Conservation (phyloP, 352 stramenopile genomes). For the Pythium aphanidermatum region DNA sequence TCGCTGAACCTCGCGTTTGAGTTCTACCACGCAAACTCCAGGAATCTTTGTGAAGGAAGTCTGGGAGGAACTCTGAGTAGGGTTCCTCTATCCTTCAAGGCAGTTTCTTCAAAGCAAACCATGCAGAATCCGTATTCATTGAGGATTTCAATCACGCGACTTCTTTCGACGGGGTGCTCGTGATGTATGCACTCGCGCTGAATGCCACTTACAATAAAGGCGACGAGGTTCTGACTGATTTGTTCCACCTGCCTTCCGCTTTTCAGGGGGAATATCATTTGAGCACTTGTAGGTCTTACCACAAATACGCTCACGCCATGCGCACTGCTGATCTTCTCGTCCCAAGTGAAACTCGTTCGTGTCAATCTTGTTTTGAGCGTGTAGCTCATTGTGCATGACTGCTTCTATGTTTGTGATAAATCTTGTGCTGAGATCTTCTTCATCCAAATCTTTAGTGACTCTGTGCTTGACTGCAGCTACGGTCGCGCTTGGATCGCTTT, state of each 20-base stretch:
- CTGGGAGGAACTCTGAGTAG: constrained; percentile 37
- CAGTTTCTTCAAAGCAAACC: constrained; percentile 47
- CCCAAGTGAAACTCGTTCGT: no score
- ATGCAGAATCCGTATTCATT: constrained; percentile 58
- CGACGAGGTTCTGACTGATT: no score
- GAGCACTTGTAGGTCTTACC: constrained; percentile 25
- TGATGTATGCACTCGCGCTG: constrained; percentile 29
- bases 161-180: constrained; percentile 44
- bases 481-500: constrained; percentile 9
- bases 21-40: constrained; percentile 27
- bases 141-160: constrained; percentile 41
- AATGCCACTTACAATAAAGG: constrained; percentile 67
- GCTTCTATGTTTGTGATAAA: constrained; percentile 16
- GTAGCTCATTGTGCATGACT: constrained; percentile 16
- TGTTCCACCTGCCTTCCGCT: background rate
- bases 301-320: constrained; percentile 19
- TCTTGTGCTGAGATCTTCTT: constrained; percentile 2
- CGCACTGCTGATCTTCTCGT: constrained; percentile 3
- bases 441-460: constrained; percentile 4
- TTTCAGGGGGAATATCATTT: constrained; percentile 14
- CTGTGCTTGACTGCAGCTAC: constrained; percentile 12
- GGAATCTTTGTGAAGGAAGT: constrained; percentile 33
- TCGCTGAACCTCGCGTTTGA: constrained; percentile 22
- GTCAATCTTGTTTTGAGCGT: background rate
- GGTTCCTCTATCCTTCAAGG: constrained; percentile 27